Conservation (phyloP, 1,139 yeast species). For the Nakaseomyces bracarensis region DNA sequence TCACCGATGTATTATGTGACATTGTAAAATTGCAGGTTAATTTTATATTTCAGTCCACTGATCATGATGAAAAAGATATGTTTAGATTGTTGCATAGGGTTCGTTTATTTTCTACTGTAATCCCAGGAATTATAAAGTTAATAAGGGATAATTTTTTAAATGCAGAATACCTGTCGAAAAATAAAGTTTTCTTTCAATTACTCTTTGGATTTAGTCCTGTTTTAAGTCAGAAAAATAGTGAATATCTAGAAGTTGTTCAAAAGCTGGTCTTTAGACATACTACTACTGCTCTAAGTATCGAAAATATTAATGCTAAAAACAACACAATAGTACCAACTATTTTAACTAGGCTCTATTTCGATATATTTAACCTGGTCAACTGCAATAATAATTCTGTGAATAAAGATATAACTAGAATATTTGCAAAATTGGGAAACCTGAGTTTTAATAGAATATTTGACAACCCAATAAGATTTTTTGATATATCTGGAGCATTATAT, state of each 20-base stretch:
- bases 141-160: not conserved
- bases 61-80: not conserved
- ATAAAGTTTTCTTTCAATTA: not conserved
- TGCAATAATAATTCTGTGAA: not conserved
- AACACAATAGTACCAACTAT: not conserved
- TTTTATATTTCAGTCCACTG: not conserved
- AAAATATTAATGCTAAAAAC: not conserved
- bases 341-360: not conserved
- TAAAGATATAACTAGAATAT: not conserved
- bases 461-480: not conserved
- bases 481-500: not conserved
- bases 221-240: not conserved
- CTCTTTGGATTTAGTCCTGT: not conserved
- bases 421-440: not conserved
- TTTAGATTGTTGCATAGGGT: not conserved
- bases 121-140: not conserved
- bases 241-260: not conserved
- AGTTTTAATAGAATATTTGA: not conserved
- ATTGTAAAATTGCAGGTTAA: not conserved
- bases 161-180: not conserved
- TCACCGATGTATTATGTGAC: not conserved
- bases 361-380: not conserved
- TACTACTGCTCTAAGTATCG: not conserved
- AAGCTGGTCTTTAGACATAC: conserved; percentile 1
- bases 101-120: not conserved